Base-by-base conservation (phyloP, 164 flowering plant genomes). In the Saururus chinensis region DNA sequence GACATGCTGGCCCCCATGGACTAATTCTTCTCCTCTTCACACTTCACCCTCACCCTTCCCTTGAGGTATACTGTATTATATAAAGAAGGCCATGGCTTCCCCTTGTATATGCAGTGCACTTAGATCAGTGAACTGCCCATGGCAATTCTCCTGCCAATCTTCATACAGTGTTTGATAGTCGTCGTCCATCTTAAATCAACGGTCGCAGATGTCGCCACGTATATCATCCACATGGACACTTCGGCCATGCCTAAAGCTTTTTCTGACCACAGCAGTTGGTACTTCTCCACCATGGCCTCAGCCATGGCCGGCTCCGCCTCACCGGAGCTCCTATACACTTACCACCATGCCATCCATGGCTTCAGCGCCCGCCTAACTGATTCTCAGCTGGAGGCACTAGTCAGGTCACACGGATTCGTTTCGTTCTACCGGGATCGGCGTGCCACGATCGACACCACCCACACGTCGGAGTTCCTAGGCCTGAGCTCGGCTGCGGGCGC, bases 171-270 rank as follows among this genome's bases (percentile, higher is more conserved):
- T n/a, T n/a, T n/a, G n/a, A n/a, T n/a, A n/a, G n/a, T n/a, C n/a
- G n/a, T n/a, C n/a, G n/a, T n/a, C n/a, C n/a, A n/a, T n/a, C n/a
- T n/a, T n/a, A n/a, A n/a, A n/a, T n/a, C n/a, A n/a, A n/a, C n/a
- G n/a, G n/a, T n/a, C n/a, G n/a, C n/a, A n/a, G n/a, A n/a, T n/a
- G n/a, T n/a, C n/a, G n/a, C n/a, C n/a, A n/a, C n/a, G n/a, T n/a
- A n/a, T n/a, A n/a, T n/a, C n/a, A n/a, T n/a, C n/a, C n/a, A n/a
- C n/a, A 83, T 87, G 86, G 86, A 87, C 67, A 53, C 68, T 23
- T 63, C 84, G 12, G 65, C 64, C 68, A 87, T 80, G 90, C 93
- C 93, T 1, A 74, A 72, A 60, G 75, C 80, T 54, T 80, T 82
- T 59, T 67, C 86, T 22, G 51, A 48, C 65, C 83, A 78, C 64